phyloP scores from a whole-genome alignment of 306 rosid genomes.

The Begonia loranthoides region DNA sequence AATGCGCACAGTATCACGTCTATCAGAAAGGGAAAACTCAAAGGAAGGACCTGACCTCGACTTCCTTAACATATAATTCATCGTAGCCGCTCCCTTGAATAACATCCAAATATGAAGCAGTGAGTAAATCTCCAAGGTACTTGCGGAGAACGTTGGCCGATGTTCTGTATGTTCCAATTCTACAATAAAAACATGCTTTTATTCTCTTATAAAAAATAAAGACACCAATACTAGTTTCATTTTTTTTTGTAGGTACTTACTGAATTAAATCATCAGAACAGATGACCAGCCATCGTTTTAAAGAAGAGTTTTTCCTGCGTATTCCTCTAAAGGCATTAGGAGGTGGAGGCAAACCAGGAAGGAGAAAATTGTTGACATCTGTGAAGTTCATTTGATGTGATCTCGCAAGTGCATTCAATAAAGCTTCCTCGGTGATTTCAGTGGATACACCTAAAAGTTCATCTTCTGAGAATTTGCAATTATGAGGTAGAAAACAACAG shows the following conservation, averaged over 20 bases:
- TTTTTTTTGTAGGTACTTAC: slow-evolving; percentile 27
- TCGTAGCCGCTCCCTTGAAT: slow-evolving; percentile 83
- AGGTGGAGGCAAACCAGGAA: slow-evolving; percentile 69
- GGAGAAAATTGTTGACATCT: slow-evolving; percentile 42
- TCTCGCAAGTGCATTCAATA: slow-evolving; percentile 47
- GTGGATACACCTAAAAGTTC: slow-evolving; percentile 52
- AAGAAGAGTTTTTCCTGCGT: slow-evolving; percentile 68
- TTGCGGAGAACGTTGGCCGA: slow-evolving; percentile 68
- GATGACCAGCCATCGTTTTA: slow-evolving; percentile 93
- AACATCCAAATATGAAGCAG: slow-evolving; percentile 71
- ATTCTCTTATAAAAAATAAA: too few species aligned
- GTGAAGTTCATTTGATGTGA: slow-evolving; percentile 30
- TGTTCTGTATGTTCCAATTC: slow-evolving; percentile 57
- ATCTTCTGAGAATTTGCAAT: slow-evolving; percentile 14
- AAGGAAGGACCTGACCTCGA: slow-evolving; percentile 51
- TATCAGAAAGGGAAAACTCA: slow-evolving; percentile 10
- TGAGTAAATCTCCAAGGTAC: slow-evolving; percentile 83
- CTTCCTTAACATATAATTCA: slow-evolving; percentile 60
- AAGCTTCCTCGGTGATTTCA: slow-evolving; percentile 46
- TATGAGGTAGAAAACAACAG: slow-evolving; percentile 14
- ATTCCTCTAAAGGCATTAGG: slow-evolving; percentile 81
- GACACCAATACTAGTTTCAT: too few species aligned
- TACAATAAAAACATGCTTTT: slow-evolving; percentile 16
- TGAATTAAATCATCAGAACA: slow-evolving; percentile 63
- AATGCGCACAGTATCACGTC: slow-evolving; percentile 3